Evolutionary conservation across 2,329 filamentous ascomycete species (phyloP).

Genomic region (Colletotrichum plurivorum): DNA sequence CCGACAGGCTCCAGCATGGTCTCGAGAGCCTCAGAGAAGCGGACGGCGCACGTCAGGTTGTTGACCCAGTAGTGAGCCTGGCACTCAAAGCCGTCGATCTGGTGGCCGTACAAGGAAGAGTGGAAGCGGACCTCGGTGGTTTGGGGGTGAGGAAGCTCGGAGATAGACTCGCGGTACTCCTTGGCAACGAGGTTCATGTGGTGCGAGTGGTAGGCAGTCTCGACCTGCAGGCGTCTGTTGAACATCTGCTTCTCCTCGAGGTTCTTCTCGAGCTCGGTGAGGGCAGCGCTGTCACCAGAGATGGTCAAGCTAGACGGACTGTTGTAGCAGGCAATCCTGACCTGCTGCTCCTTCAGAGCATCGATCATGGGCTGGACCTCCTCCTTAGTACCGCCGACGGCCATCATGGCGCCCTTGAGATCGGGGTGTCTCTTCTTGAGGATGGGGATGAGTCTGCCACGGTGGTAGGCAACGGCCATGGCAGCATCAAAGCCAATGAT

Average conservation of each 20-base stretch:
- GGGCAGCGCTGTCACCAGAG: slow-evolving; percentile 48
- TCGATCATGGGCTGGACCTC: slow-evolving; percentile 62
- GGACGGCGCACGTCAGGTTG: slow-evolving; percentile 57
- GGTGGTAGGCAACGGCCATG: slow-evolving; percentile 65
- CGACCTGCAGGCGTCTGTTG: slow-evolving; percentile 63
- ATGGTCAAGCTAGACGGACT: slow-evolving; percentile 66
- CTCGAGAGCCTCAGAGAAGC: slow-evolving; percentile 60
- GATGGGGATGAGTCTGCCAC: slow-evolving; percentile 59
- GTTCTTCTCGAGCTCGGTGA: slow-evolving; percentile 49
- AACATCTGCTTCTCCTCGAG: slow-evolving; percentile 57
- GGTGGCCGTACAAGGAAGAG: slow-evolving; percentile 61
- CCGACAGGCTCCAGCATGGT: slow-evolving; percentile 51
- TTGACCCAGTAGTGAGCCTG: slow-evolving; percentile 59
- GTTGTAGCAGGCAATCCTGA: slow-evolving; percentile 62
- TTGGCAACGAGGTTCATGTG: slow-evolving; percentile 65
- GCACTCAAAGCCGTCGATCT: slow-evolving; percentile 52
- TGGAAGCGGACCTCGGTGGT: slow-evolving; percentile 57
- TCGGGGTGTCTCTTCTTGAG: slow-evolving; percentile 56
- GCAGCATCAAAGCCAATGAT: slow-evolving; percentile 56
- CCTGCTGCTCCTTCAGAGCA: slow-evolving; percentile 48
- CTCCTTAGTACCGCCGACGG: slow-evolving; percentile 63
- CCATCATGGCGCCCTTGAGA: slow-evolving; percentile 67
- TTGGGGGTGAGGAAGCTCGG: slow-evolving; percentile 53
- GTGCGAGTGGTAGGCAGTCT: slow-evolving; percentile 68
- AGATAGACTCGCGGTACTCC: slow-evolving; percentile 53